Base-by-base conservation (phyloP, 257 asterid genomes). In the Solanum ossicruentum region DNA sequence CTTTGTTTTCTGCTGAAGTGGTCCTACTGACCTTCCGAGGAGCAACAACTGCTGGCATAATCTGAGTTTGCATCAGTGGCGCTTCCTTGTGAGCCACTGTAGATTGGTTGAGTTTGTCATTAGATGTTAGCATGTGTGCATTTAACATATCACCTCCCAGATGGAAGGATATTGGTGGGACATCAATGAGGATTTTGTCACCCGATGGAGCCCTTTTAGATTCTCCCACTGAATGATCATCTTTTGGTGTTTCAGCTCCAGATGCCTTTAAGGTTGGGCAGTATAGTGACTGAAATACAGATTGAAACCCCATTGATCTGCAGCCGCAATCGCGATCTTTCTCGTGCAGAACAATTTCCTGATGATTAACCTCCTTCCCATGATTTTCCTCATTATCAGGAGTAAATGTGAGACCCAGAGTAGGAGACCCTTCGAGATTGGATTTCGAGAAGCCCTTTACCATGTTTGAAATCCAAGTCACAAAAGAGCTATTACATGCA, bases 401-500 rank as follows among this genome's bases (percentile, higher is more conserved):
- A 71, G 85, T 80, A 26, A 89, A 81, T 41, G 86, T 26, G 58
- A 84, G 91, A 60, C 78, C 86, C 61, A 73, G 83, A 60, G 89
- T 84, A 47, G 89, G 90, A 56, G 45, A 56, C 36, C 77, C 87
- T 45, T 80, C 86, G 51, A 87, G 89, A 63, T 79, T 88, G 78
- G 87, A 81, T 73, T 88, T 91, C 0, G 95, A 18, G 41, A 84
- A 84, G 26, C 97, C 97, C 80, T 92, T 94, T 69, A 90, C 93
- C 97, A 95, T 88, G 87, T 92, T 94, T 7, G 97, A 91, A 69
- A 95, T 92, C 97, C 97, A 95, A 82, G 80, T 92, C 92, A 92
- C 66, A 85, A 95, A 95, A 21, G 97, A 93, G 89, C 92, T 88
- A 83, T 86, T 88, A 5, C 66, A 85, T 86, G 84, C 79, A n/a